Evolutionary conservation across 306 rosid genomes (phyloP), one percentile per base, ranked within the genome.

Genomic region (Echinosophora koreensis): DNA sequence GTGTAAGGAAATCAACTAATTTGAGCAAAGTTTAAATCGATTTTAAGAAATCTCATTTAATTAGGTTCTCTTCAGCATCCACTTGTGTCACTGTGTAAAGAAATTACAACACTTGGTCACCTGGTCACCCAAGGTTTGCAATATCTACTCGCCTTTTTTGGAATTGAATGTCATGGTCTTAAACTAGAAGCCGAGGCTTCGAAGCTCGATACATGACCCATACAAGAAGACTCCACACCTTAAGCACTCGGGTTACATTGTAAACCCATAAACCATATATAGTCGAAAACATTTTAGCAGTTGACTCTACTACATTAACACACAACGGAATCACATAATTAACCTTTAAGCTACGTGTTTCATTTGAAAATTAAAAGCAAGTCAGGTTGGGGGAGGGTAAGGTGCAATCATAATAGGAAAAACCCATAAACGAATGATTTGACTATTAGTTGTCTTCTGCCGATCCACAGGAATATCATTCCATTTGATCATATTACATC

Each of bases 81-180:
- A 47, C 52, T 47, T 47, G 52, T 47, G n/a, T 47, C 52, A 47
- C 13, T n/a, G 32, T 30, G 32, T 3, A 30, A 55, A 55, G 34
- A 55, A 54, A 54, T 16, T 16, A 11, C 49, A 56, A 56, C 34
- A 17, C 72, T 28, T 28, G 30, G 30, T 28, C 30, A 28, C 32
- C 44, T 39, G 44, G 44, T 8, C 44, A 39, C 54, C 16, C 54
- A 80, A 58, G 71, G n/a, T 46, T 47, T 50, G 75, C 73, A 71
- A 55, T 77, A 68, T 16, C 16, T 1, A 38, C 51, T 16, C n/a
- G n/a, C 51, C 51, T 39, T 39, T 10, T 39, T 4, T 17, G 10
- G 16, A 41, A 65, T 10, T 22, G 22, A 22, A 22, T 22, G 22
- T 22, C 22, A 1, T 22, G 22, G 22, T 22, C 22, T 22, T 22